phyloP scores from a whole-genome alignment of 257 asterid genomes.

The Solanum pennellii region DNA sequence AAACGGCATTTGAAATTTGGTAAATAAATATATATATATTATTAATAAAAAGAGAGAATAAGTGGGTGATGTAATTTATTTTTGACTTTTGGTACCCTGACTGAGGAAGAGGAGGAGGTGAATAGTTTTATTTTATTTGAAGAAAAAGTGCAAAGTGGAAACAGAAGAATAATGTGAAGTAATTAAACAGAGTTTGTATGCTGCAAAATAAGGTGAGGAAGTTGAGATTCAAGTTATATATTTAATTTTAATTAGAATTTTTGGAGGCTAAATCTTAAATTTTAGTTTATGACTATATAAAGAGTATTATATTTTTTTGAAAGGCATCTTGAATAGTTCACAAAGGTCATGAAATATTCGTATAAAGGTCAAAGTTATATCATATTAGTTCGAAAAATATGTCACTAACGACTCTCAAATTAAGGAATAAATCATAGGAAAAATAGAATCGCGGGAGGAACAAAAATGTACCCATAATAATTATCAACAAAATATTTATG shows the following conservation, averaged over 20 bases:
- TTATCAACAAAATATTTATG: no score
- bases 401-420: no score
- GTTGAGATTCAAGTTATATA: fast-evolving
- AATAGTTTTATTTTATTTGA: no score
- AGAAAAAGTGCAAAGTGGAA: background rate
- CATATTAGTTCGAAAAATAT: no score
- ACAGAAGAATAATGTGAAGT: background rate
- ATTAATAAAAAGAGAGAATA: background rate
- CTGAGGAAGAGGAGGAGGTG: background rate
- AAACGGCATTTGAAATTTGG: background rate
- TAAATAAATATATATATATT: background rate
- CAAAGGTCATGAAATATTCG: no score
- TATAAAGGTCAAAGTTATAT: no score
- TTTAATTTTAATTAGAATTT: no score
- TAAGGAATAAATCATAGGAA: no score
- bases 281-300: no score
- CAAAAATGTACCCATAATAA: no score
- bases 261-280: fast-evolving
- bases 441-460: no score
- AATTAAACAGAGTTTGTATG: background rate
- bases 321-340: fast-evolving
- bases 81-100: background rate
- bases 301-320: no score
- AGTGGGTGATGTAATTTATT: background rate
- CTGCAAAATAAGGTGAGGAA: background rate